Percentiles rank a stretch among this genome's conserved stretches.
Evolutionary conservation across 2,329 filamentous ascomycete genomes (phyloP).

Genomic region (Penicillium concentricum): DNA sequence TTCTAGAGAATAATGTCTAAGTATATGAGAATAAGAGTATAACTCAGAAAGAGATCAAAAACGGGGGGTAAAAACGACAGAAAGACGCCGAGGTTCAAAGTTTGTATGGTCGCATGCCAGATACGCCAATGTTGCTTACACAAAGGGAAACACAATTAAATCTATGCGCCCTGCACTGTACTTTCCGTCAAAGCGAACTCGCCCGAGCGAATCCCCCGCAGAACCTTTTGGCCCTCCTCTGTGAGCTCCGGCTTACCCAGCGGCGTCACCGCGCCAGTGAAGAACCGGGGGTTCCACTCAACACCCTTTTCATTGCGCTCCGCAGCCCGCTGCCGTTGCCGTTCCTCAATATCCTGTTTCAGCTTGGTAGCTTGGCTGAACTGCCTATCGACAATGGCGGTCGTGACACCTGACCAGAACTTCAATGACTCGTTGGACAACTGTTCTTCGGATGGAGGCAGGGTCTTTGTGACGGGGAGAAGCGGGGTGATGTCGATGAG

Average conservation of each 20-base stretch:
- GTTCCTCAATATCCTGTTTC: constrained; percentile 90
- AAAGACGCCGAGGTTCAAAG: constrained; percentile 15
- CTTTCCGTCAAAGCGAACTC: constrained; percentile 51
- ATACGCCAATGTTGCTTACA: constrained; percentile 23
- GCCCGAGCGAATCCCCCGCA: constrained; percentile 56
- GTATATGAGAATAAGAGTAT: constrained; percentile 12
- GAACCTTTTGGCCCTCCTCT: constrained; percentile 57
- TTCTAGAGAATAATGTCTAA: constrained; percentile 15
- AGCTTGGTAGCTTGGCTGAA: constrained; percentile 79
- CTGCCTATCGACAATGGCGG: constrained; percentile 79
- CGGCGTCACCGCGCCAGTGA: constrained; percentile 62
- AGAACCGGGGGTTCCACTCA: constrained; percentile 85
- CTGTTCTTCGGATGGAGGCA: constrained; percentile 76
- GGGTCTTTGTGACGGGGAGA: constrained; percentile 70
- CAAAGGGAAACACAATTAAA: constrained; percentile 5
- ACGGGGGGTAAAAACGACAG: constrained; percentile 2
- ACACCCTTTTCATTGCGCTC: constrained; percentile 69
- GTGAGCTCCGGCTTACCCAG: constrained; percentile 63
- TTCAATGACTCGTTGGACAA: constrained; percentile 84
- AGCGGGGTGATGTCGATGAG: constrained; percentile 89
- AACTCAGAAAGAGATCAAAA: neutral
- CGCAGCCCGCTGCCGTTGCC: constrained; percentile 79
- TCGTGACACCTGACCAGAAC: constrained; percentile 85
- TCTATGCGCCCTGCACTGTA: constrained; percentile 35
- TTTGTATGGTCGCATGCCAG: constrained; percentile 22